Percentiles rank a stretch among this genome's conserved stretches.
phyloP scores from a whole-genome alignment of 176 grass and related monocot genomes.

The Ensete glaucum region DNA sequence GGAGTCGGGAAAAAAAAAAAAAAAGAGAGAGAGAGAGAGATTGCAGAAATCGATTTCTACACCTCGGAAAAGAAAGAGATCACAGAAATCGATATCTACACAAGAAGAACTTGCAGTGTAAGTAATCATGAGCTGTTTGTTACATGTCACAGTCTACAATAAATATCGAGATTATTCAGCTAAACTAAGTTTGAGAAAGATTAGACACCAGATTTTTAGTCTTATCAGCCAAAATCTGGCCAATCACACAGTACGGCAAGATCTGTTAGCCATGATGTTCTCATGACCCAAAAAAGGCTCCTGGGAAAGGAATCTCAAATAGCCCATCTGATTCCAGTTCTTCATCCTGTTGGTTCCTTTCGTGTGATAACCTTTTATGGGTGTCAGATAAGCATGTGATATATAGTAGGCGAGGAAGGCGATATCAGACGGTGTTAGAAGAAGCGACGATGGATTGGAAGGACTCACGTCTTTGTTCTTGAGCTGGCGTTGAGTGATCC shows the following conservation, averaged over 20 bases:
- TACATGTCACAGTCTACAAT: conserved; percentile 65
- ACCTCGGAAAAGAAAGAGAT: conserved; percentile 25
- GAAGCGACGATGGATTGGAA: not conserved
- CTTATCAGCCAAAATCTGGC: not conserved
- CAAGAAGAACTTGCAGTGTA: conserved; percentile 35
- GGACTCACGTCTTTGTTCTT: conserved; percentile 47
- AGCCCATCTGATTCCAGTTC: not conserved
- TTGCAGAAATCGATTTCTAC: conserved; percentile 1
- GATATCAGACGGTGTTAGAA: not conserved
- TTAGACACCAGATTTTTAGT: not conserved
- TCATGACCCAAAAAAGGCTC: conserved; percentile 4
- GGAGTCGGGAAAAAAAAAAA: conserved; percentile 15
- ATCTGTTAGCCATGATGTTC: conserved; percentile 14
- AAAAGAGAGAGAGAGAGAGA: conserved; percentile 8
- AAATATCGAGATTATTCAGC: conserved; percentile 14
- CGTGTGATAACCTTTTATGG: not conserved
- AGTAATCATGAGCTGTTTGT: conserved; percentile 89
- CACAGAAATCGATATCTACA: conserved; percentile 36
- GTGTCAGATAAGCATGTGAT: not conserved
- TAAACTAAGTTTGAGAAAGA: not conserved
- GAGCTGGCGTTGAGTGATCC: conserved; percentile 33
- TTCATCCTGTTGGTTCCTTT: not conserved
- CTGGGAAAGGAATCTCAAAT: conserved; percentile 4
- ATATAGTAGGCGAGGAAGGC: not conserved
- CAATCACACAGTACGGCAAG: not conserved